phyloP scores from a whole-genome alignment of 116 monocot species.

The Phalaenopsis hybrid region DNA sequence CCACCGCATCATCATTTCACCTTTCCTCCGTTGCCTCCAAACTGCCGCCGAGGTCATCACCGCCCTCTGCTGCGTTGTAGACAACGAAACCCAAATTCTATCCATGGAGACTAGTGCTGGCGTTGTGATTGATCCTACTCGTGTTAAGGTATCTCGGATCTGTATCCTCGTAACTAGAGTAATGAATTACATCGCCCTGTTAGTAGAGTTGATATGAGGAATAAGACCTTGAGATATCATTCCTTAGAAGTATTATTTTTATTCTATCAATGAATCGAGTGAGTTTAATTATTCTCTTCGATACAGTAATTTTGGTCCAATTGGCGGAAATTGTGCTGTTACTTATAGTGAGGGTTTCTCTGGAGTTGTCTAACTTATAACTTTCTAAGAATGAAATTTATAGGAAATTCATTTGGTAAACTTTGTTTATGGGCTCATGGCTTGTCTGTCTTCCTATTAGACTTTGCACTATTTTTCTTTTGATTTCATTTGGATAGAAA shows the following conservation, averaged over 20 bases:
- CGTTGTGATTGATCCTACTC: conserved; percentile 51
- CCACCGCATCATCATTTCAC: conserved; percentile 61
- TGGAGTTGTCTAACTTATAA: neutral
- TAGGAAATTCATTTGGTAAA: neutral
- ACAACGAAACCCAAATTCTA: conserved; percentile 28
- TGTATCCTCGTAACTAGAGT: neutral
- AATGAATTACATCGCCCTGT: no score
- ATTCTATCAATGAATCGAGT: neutral
- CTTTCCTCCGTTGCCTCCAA: conserved; percentile 90
- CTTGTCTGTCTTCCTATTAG: no score
- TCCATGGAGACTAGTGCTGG: conserved; percentile 35
- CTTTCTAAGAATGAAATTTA: conserved; percentile 4
- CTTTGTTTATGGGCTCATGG: no score
- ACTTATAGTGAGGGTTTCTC: neutral
- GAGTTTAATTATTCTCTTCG: no score
- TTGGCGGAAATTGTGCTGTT: no score
- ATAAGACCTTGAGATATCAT: neutral
- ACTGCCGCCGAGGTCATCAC: conserved; percentile 60
- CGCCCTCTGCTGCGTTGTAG: conserved; percentile 58
- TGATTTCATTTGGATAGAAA: no score
- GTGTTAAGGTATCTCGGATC: conserved; percentile 49
- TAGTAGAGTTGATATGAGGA: no score
- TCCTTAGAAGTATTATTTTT: neutral
- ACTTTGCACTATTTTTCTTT: no score
- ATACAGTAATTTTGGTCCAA: no score